These are phyloP conservation scores for Phytophthora pini DNA, from an alignment of 352 stramenopile species.

Conservation along the genomic window DNA sequence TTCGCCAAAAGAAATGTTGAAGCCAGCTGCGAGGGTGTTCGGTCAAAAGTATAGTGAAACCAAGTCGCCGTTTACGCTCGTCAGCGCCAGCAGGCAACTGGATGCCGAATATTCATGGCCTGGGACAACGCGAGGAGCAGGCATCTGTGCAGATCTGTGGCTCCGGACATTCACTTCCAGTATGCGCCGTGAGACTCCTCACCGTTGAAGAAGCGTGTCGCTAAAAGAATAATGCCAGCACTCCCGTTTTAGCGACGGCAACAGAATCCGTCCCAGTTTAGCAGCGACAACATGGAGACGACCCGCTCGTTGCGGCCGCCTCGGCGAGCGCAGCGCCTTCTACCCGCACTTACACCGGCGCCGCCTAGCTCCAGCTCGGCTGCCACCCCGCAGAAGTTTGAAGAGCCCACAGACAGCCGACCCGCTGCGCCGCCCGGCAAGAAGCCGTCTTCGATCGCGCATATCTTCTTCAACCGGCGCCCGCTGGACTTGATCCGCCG, in stretches of 20 bases:
- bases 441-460: slow-evolving; percentile 39
- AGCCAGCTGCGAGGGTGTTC: slow-evolving; percentile 7
- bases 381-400: slow-evolving; percentile 20
- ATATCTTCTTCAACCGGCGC: slow-evolving; percentile 60
- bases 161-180: slow-evolving; percentile 1
- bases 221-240: slow-evolving; percentile 10
- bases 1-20: slow-evolving; percentile 8
- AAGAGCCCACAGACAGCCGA: slow-evolving; percentile 19
- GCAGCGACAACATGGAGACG: slow-evolving; percentile 25
- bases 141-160: slow-evolving; percentile 14
- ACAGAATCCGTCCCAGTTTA: slow-evolving; percentile 13
- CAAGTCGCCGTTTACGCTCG: slow-evolving; percentile 7
- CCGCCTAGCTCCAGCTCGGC: slow-evolving; percentile 22
- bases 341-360: slow-evolving; percentile 32
- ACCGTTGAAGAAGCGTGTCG: slow-evolving; percentile 23
- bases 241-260: slow-evolving; percentile 21
- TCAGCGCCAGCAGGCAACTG: slow-evolving; percentile 15
- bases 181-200: slow-evolving; percentile 15
- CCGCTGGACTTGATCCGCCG: slow-evolving; percentile 49
- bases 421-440: slow-evolving; percentile 4
- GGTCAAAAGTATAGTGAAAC: slow-evolving; percentile 6
- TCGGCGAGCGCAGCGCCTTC: slow-evolving; percentile 23
- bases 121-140: slow-evolving; percentile 16
- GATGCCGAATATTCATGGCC: slow-evolving; percentile 19
- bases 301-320: slow-evolving; percentile 3